Evolutionary conservation across 176 grass and related monocot species (phyloP).

Genomic region (Eragrostis curvula): DNA sequence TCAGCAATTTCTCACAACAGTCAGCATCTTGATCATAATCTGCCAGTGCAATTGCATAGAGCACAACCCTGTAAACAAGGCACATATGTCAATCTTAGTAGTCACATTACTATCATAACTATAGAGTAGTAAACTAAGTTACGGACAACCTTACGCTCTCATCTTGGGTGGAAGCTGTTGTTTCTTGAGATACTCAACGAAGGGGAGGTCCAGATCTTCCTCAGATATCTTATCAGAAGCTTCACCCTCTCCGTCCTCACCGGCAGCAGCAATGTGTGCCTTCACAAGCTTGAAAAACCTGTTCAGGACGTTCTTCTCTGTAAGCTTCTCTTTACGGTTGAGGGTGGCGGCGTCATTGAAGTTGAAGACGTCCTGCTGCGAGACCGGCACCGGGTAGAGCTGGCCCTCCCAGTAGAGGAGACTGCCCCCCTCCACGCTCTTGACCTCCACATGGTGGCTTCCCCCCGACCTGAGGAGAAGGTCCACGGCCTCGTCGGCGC

Average conservation of each 20-base stretch:
- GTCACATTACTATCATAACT: constrained; percentile 43
- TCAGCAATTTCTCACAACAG: constrained; percentile 52
- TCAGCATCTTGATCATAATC: constrained; percentile 79
- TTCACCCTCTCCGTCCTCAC: neutral
- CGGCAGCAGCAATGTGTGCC: constrained; percentile 47
- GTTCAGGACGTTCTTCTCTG: constrained; percentile 67
- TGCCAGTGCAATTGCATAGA: constrained; percentile 82
- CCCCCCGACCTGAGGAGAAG: constrained; percentile 72
- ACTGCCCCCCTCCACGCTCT: constrained; percentile 71
- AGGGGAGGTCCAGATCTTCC: constrained; percentile 71
- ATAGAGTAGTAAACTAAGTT: constrained; percentile 19
- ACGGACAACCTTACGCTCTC: constrained; percentile 57
- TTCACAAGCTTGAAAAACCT: constrained; percentile 75
- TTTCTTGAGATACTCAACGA: constrained; percentile 73
- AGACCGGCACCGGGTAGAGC: constrained; percentile 79
- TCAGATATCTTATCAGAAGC: constrained; percentile 49
- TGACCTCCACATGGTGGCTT: constrained; percentile 84
- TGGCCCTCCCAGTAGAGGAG: constrained; percentile 78
- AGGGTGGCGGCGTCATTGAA: constrained; percentile 75
- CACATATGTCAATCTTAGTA: constrained; percentile 20
- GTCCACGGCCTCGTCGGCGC: constrained; percentile 76
- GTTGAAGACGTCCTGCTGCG: constrained; percentile 71
- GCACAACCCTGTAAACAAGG: constrained; percentile 70
- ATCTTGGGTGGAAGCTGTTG: constrained; percentile 76
- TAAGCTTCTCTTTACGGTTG: constrained; percentile 39